A percentile compares a stretch with the other conserved stretches of the same genome.
Evolutionary conservation across 164 flowering plant genomes (phyloP).

Genomic region (Vitis vinifera): DNA sequence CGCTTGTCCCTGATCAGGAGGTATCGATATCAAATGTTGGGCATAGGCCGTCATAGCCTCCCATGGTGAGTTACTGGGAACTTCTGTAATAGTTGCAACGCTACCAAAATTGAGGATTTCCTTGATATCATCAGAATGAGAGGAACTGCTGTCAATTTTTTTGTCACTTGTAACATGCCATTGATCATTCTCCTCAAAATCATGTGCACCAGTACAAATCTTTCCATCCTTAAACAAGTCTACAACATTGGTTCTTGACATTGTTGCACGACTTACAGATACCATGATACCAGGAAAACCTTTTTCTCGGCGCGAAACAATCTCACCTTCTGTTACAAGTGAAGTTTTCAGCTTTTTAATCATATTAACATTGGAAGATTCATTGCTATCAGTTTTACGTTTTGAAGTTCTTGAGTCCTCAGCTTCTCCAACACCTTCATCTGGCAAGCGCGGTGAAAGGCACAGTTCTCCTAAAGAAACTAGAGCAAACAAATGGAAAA

Average conservation of each 20-base stretch:
- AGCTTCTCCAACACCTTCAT: slow-evolving; percentile 85
- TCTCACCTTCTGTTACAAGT: slow-evolving; percentile 48
- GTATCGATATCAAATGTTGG: slow-evolving; percentile 23
- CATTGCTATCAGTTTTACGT: slow-evolving; percentile 49
- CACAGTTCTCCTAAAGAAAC: slow-evolving; percentile 69
- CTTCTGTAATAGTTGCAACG: slow-evolving; percentile 6
- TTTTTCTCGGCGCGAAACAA: slow-evolving; percentile 69
- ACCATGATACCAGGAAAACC: slow-evolving; percentile 90
- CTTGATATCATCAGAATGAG: slow-evolving; percentile 19
- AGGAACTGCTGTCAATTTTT: slow-evolving; percentile 10
- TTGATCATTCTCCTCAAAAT: slow-evolving; percentile 17
- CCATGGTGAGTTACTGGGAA: slow-evolving; percentile 51
- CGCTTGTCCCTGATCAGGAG: slow-evolving; percentile 24
- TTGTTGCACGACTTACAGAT: slow-evolving; percentile 36
- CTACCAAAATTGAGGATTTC: slow-evolving; percentile 22
- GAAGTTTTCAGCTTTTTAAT: slow-evolving; percentile 50
- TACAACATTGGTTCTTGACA: slow-evolving; percentile 35
- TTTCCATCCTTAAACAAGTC: slow-evolving; percentile 30
- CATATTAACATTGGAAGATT: slow-evolving; percentile 20
- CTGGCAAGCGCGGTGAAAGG: slow-evolving; percentile 68
- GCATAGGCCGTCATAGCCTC: slow-evolving; percentile 62
- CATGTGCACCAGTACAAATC: slow-evolving; percentile 9
- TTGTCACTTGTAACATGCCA: slow-evolving; percentile 11
- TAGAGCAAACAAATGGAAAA: slow-evolving; percentile 65
- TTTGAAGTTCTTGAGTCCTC: slow-evolving; percentile 60